phyloP scores from a whole-genome alignment of 768 basidiomycete genomes.

The Suillus clintonianus region DNA sequence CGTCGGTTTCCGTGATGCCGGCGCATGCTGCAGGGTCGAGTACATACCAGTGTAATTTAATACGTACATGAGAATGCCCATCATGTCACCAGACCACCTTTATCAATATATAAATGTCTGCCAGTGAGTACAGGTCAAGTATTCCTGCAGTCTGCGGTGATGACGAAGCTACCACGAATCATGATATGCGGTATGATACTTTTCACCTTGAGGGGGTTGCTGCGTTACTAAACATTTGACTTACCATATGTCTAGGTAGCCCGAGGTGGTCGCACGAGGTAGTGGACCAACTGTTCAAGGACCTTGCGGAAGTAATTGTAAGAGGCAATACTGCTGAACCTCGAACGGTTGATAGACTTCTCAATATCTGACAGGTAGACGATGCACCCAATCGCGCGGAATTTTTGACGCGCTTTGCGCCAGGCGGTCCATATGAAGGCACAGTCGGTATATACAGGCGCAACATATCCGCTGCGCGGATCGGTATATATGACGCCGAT shows the following conservation, averaged over 20 bases:
- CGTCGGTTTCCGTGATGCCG: background rate
- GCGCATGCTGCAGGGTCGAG: background rate
- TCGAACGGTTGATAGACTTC: background rate
- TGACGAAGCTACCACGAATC: constrained; percentile 21
- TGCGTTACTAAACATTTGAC: background rate
- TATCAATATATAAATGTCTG: background rate
- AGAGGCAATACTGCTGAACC: constrained; percentile 32
- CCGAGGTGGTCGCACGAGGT: constrained; percentile 82
- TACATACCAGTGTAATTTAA: background rate
- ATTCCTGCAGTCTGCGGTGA: background rate
- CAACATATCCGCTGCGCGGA: constrained; percentile 42
- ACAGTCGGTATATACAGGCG: constrained; percentile 54
- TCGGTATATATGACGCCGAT: constrained; percentile 52
- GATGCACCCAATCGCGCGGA: constrained; percentile 44
- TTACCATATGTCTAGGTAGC: constrained; percentile 41
- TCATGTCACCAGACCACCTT: background rate
- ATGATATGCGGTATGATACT: constrained; percentile 29
- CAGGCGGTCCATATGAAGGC: constrained; percentile 49
- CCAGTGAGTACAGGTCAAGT: no score
- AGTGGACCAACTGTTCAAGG: constrained; percentile 56
- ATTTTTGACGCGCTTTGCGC: constrained; percentile 45
- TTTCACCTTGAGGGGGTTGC: background rate
- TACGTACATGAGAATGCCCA: background rate
- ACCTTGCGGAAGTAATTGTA: constrained; percentile 76
- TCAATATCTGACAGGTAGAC: constrained; percentile 28